Percentiles rank a stretch among this genome's conserved stretches.
Conservation (phyloP, 164 flowering plant species). For the Warburgia ugandensis region DNA sequence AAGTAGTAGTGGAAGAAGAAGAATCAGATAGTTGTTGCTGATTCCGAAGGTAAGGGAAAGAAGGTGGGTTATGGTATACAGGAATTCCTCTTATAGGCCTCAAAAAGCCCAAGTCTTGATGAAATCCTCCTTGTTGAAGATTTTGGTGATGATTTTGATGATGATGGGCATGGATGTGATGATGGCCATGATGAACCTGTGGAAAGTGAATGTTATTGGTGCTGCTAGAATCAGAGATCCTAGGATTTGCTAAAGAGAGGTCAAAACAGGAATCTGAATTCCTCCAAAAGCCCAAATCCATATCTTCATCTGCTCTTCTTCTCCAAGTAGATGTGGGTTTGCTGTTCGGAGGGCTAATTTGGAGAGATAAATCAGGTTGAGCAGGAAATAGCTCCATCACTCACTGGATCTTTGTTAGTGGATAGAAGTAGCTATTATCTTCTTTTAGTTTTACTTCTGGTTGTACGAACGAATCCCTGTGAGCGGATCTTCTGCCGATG, state of each 20-base stretch:
- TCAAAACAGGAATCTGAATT: slow-evolving; percentile 32
- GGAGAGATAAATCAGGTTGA: slow-evolving; percentile 88
- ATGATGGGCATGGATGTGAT: slow-evolving; percentile 17
- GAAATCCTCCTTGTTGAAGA: slow-evolving; percentile 13
- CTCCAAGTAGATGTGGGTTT: slow-evolving; percentile 45
- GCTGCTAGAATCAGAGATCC: slow-evolving; percentile 20
- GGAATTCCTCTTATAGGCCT: slow-evolving; percentile 92
- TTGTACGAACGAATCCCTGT: too few relatives aligned
- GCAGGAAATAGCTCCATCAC: slow-evolving; percentile 89
- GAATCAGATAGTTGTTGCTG: slow-evolving; percentile 27
- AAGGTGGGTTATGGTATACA: slow-evolving; percentile 49
- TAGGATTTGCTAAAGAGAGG: slow-evolving; percentile 54
- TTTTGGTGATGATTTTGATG: slow-evolving; percentile 20
- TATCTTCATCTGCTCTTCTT: slow-evolving; percentile 37
- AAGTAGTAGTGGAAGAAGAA: slow-evolving; percentile 15
- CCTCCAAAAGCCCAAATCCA: slow-evolving; percentile 75
- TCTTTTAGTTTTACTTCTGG: too few relatives aligned
- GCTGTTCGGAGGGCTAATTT: slow-evolving; percentile 83
- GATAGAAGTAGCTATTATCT: not conserved
- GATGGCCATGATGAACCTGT: slow-evolving; percentile 13
- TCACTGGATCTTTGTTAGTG: not conserved
- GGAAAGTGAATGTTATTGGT: slow-evolving; percentile 9
- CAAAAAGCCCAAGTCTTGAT: slow-evolving; percentile 42
- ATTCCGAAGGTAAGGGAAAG: slow-evolving; percentile 26
- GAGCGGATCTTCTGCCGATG: too few relatives aligned